These are phyloP conservation scores for Cercospora sesami DNA, from an alignment of 2,329 filamentous ascomycete species.

Conservation along the genomic window DNA sequence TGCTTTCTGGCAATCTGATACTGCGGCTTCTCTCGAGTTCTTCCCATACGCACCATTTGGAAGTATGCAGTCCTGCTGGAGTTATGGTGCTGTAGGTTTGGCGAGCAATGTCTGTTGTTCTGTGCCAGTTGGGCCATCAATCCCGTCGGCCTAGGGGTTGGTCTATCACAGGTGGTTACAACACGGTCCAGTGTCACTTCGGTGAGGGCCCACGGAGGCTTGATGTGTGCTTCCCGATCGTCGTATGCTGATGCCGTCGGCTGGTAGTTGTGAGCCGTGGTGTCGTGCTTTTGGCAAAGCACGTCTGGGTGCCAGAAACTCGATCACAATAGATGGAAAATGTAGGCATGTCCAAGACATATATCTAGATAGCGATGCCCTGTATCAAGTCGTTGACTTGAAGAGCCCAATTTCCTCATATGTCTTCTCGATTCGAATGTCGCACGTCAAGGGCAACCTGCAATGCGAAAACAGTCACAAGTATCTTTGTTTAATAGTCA, in stretches of 20 bases:
- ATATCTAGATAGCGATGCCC: not conserved
- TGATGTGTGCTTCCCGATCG: too few species aligned
- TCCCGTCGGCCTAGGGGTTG: not conserved
- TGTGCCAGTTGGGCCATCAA: not conserved
- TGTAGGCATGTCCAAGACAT: not conserved
- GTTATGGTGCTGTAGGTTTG: not conserved
- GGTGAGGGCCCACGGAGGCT: too few species aligned
- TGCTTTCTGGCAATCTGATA: not conserved
- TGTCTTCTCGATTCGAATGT: not conserved
- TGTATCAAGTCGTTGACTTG: not conserved
- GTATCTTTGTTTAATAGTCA: not conserved
- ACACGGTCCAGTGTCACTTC: too few species aligned
- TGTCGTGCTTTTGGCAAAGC: not conserved
- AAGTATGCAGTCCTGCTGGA: not conserved
- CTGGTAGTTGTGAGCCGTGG: not conserved
- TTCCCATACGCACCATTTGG: not conserved
- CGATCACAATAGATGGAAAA: not conserved
- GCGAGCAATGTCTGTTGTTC: not conserved
- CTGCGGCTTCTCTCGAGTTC: not conserved
- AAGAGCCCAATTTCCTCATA: not conserved
- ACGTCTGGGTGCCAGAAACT: not conserved
- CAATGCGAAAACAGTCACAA: not conserved
- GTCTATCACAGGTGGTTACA: too few species aligned
- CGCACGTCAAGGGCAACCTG: not conserved
- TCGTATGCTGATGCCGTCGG: too few species aligned